A percentile compares a stretch with the other conserved stretches of the same genome.
phyloP scores from a whole-genome alignment of 345 rosid species.

The Erucastrum elatum region DNA sequence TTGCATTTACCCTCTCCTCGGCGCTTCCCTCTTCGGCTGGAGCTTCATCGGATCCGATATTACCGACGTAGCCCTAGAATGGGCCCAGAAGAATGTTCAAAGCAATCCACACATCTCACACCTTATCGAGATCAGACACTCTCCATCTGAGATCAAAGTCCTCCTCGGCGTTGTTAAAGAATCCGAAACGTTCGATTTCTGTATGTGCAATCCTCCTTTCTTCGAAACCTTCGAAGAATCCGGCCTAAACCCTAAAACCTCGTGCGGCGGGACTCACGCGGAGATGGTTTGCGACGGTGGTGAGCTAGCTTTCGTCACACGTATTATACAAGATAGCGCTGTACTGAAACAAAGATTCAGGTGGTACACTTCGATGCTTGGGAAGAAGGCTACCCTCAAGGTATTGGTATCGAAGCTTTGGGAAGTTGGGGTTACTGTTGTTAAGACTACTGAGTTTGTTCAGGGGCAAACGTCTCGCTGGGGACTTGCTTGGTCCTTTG shows the following conservation, averaged over 20 bases:
- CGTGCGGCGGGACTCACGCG: conserved; percentile 82
- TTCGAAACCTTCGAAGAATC: conserved; percentile 76
- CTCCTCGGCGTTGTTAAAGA: conserved; percentile 68
- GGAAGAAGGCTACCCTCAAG: conserved; percentile 81
- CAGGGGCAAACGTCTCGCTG: conserved; percentile 91
- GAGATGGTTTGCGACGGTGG: conserved; percentile 96
- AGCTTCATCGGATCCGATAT: conserved; percentile 80
- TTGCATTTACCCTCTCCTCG: conserved; percentile 93
- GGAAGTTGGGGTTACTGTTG: conserved; percentile 64
- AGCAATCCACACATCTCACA: conserved; percentile 67
- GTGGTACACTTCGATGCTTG: conserved; percentile 94
- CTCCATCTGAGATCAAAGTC: conserved; percentile 31
- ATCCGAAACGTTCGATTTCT: conserved; percentile 80
- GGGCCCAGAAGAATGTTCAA: conserved; percentile 81
- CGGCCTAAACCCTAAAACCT: conserved; percentile 87
- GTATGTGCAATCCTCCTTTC: conserved; percentile 98
- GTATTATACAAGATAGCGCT: conserved; percentile 75
- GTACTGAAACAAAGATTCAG: conserved; percentile 62
- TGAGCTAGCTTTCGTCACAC: conserved; percentile 75
- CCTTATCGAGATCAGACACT: conserved; percentile 72
- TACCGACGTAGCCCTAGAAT: conserved; percentile 79
- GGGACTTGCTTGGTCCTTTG: conserved; percentile 94
- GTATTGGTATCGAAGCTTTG: conserved; percentile 68
- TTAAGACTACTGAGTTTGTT: conserved; percentile 86
- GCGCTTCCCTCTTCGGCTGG: conserved; percentile 85